These are phyloP conservation scores for Rhizoctonia solani DNA, from an alignment of 1,284 basidiomycete genomes.

Conservation along the genomic window DNA sequence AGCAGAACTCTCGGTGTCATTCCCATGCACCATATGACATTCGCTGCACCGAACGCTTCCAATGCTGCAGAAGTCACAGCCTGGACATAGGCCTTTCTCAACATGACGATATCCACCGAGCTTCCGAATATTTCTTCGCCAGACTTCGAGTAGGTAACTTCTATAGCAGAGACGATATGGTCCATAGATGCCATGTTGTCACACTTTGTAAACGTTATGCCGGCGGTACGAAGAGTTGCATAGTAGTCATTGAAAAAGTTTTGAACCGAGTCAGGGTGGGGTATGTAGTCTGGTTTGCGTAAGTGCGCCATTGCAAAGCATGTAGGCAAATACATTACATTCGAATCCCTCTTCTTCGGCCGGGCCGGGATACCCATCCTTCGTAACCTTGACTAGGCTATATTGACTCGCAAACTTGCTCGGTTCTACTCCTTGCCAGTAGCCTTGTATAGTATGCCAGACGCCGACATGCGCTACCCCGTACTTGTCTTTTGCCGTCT, in stretches of 20 bases:
- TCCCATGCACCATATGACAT: constrained; percentile 37
- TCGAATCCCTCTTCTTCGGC: constrained; percentile 32
- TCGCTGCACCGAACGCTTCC: constrained; percentile 32
- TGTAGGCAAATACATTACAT: constrained; percentile 5
- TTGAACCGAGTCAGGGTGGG: constrained; percentile 34
- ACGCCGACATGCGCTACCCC: constrained; percentile 35
- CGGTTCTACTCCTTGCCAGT: constrained; percentile 37
- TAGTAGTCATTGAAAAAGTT: constrained; percentile 37
- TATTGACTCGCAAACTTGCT: constrained; percentile 34
- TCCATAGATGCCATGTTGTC: constrained; percentile 39
- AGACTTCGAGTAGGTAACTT: constrained; percentile 4
- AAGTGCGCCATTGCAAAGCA: not conserved
- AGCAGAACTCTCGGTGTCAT: constrained; percentile 37
- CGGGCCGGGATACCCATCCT: constrained; percentile 37
- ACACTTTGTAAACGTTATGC: constrained; percentile 36
- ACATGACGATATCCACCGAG: constrained; percentile 18
- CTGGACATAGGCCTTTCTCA: constrained; percentile 30
- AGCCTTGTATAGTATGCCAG: constrained; percentile 38
- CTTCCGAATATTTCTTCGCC: constrained; percentile 27
- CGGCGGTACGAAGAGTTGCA: constrained; percentile 18
- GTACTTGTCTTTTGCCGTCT: constrained; percentile 31
- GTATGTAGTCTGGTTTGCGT: constrained; percentile 28
- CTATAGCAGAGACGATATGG: constrained; percentile 32
- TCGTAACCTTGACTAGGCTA: constrained; percentile 37
- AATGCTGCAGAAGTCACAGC: constrained; percentile 32